Base-by-base conservation (phyloP, 371 early-diverging fungal genomes). In the Apophysomyces variabilis region DNA sequence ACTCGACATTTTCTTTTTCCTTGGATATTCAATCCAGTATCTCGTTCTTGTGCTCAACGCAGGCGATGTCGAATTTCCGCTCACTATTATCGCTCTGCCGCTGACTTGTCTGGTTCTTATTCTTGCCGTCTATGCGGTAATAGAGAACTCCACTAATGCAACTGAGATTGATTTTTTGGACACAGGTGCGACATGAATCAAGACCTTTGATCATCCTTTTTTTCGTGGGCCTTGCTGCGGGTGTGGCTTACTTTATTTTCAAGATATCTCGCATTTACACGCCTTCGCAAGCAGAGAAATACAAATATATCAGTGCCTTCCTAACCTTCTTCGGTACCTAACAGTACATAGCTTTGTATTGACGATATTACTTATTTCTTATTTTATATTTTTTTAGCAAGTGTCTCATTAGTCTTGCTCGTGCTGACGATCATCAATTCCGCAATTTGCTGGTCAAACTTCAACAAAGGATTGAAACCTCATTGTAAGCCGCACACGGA, bases 11-110 rank as follows among this genome's bases (percentile, higher is more conserved):
- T 96, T 95, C 71, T 93, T 95, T 79, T 90, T 93, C 66, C 76
- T 94, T 16, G 92, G 92, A 0, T 97, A 94, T 67, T 90, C 93
- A 0, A 90, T 94, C 38, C 95, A 96, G 70, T 96, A 93, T 67
- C 86, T 97, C 57, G 85, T 93, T 4, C 72, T 97, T 39, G 89
- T 95, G 4, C 76, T 90, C 14, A 74, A 75, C 14, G 44, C 78
- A 0, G 73, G 69, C 14, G 95, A 94, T 69, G 84, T 87, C 11
- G 97, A 97, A 74, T 93, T 92, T 69, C 85, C 84, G 32, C 69
- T 96, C 36, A 97, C 96, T 1, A 89, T 97, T 60, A 85, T 90
- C 41, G 90, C 94, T 5, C 71, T 97, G 39, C 95, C 95, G 0
- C 58, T 91, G 54, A 91, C 92, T 16, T 77, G 93, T 65, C 21